Evolutionary conservation across 768 basidiomycete genomes (phyloP), one percentile per base, ranked within the genome.

Genomic region (Mycena alexandri): DNA sequence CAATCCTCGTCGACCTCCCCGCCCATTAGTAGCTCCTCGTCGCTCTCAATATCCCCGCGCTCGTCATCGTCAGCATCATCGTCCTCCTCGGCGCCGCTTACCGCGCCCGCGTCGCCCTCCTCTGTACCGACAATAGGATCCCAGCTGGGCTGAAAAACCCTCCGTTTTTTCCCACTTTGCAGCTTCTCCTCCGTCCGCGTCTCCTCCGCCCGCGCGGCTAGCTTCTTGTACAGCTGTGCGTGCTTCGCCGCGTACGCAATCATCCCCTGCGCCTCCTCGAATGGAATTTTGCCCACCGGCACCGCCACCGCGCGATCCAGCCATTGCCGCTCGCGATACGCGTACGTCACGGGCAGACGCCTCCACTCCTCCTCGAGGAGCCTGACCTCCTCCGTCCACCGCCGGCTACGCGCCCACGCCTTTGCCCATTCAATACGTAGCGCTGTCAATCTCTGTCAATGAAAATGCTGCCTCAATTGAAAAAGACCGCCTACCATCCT

Each of bases 301-400:
- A n/a, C n/a, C n/a, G n/a, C n/a, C n/a, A n/a, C n/a, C n/a, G n/a
- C n/a, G n/a, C n/a, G n/a, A n/a, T n/a, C n/a, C n/a, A n/a, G n/a
- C n/a, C n/a, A n/a, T n/a, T n/a, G n/a, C n/a, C n/a, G n/a, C n/a
- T n/a, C n/a, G n/a, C n/a, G n/a, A n/a, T 66, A 25, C 2, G 48
- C 38, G 13, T 34, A 21, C 10, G 11, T 34, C 33, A 19, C 41
- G 12, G 71, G 44, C 5, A 64, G 19, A 3, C 60, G 63, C 19
- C 59, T 12, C 34, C 46, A 50, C 43, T 73, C 72, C 34, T 64
- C 71, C 46, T 48, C 9, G 53, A 72, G 48, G 2, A 68, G 50
- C 21, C 24, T 8, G 0, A 62, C 56, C 60, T 73, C 67, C 42
- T 73, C 70, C 0, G 33, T 42, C 72, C 72, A 73, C 38, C 60